Evolutionary conservation across 2,329 filamentous ascomycete species (phyloP).

Genomic region (Calonectria naviculata): DNA sequence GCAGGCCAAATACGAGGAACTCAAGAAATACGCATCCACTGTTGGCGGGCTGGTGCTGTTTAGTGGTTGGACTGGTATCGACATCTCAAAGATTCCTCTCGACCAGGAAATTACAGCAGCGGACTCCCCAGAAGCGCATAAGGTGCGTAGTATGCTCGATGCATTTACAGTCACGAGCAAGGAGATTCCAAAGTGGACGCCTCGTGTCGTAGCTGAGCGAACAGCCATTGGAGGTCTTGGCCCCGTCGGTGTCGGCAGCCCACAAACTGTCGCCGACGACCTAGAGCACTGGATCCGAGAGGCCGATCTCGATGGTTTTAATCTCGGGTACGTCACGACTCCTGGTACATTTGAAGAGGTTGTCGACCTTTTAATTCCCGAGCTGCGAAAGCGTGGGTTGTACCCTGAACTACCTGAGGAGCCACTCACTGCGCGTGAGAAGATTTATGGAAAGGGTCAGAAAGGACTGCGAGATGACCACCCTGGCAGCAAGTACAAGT

Average conservation of each 20-base stretch:
- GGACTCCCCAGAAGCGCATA: conserved; percentile 64
- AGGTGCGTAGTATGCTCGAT: conserved; percentile 60
- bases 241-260: conserved; percentile 49
- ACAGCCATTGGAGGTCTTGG: conserved; percentile 55
- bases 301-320: conserved; percentile 55
- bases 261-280: conserved; percentile 56
- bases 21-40: conserved; percentile 63
- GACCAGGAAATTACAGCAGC: conserved; percentile 67
- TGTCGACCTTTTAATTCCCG: conserved; percentile 44
- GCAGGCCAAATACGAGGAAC: conserved; percentile 59
- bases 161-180: conserved; percentile 61
- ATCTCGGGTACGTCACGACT: conserved; percentile 55
- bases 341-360: conserved; percentile 50
- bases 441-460: conserved; percentile 71
- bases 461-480: conserved; percentile 67
- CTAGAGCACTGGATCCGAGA: conserved; percentile 57
- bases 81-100: conserved; percentile 66
- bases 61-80: conserved; percentile 70
- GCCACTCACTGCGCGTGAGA: conserved; percentile 66
- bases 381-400: conserved; percentile 41
- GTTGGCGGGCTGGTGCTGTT: conserved; percentile 67
- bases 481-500: conserved; percentile 68
- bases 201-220: conserved; percentile 54
- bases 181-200: conserved; percentile 55
- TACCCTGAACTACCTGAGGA: conserved; percentile 43